Evolutionary conservation across 805 yeast genomes (phyloP).

Genomic region (Saturnispora dispora): DNA sequence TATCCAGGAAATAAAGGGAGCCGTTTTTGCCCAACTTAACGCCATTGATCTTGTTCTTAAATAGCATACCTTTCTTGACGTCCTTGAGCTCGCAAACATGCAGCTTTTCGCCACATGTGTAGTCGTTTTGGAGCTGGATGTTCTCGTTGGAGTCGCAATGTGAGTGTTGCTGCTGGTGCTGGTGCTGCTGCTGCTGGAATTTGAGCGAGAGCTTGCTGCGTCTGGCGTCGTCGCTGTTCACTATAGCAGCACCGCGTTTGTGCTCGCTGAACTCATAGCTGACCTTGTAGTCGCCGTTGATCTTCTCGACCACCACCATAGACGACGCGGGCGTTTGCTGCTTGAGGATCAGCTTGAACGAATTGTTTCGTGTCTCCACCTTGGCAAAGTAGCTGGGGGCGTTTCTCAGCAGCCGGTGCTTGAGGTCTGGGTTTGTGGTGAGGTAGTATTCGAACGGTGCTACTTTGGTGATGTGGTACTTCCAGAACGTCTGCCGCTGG

Average conservation of each 20-base stretch:
- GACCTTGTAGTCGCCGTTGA: slow-evolving; percentile 18
- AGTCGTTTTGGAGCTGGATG: slow-evolving; percentile 7
- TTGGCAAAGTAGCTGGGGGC: slow-evolving; percentile 58
- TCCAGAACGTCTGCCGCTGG: slow-evolving; percentile 37
- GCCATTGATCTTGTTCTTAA: slow-evolving; percentile 24
- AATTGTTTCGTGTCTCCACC: slow-evolving; percentile 22
- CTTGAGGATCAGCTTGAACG: slow-evolving; percentile 27
- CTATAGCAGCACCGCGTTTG: slow-evolving; percentile 11
- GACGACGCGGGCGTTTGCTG: slow-evolving; percentile 16
- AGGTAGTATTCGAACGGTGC: slow-evolving; percentile 45
- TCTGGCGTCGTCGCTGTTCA: not conserved
- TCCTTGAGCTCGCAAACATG: slow-evolving; percentile 20
- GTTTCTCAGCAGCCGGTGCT: slow-evolving; percentile 48
- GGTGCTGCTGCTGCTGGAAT: not conserved
- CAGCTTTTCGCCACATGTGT: slow-evolving; percentile 15
- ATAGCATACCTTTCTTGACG: slow-evolving; percentile 13
- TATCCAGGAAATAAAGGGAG: slow-evolving; percentile 23
- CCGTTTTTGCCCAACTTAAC: slow-evolving; percentile 25
- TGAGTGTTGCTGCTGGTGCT: no score
- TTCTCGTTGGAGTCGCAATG: not conserved
- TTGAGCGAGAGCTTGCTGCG: not conserved
- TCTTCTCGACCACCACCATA: slow-evolving; percentile 20
- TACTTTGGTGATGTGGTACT: slow-evolving; percentile 50
- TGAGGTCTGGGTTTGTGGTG: slow-evolving; percentile 57
- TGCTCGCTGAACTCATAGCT: slow-evolving; percentile 14